phyloP scores from a whole-genome alignment of 2,329 filamentous ascomycete genomes.

The Alternaria metachromatica region DNA sequence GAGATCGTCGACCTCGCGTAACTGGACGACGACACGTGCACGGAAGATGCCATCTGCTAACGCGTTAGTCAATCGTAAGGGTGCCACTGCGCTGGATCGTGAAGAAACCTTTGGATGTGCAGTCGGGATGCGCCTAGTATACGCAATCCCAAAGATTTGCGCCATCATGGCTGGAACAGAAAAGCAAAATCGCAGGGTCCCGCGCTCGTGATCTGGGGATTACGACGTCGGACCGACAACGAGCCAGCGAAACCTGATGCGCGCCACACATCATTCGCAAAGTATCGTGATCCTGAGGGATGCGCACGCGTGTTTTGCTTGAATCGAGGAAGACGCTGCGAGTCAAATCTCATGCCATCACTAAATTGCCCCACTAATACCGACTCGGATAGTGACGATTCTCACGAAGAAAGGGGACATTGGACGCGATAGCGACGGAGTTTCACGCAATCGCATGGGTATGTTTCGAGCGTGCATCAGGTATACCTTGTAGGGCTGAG shows the following conservation, averaged over 20 bases:
- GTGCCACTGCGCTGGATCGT: background rate
- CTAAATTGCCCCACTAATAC: background rate
- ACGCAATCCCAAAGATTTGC: background rate
- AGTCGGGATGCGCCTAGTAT: background rate
- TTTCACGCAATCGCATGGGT: background rate
- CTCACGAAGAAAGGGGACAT: background rate
- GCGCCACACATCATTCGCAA: background rate
- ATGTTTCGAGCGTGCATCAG: slow-evolving; percentile 8
- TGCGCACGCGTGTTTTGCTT: background rate
- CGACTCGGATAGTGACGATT: background rate
- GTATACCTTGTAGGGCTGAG: slow-evolving; percentile 8
- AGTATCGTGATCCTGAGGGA: background rate
- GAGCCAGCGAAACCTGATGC: background rate
- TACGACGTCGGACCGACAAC: background rate
- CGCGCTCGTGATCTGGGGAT: background rate
- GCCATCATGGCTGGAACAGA: background rate
- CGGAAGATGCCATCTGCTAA: background rate
- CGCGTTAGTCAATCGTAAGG: background rate
- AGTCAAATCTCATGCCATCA: slow-evolving; percentile 1
- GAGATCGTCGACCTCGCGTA: background rate
- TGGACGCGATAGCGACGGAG: background rate
- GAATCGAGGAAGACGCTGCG: background rate
- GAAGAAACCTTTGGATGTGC: background rate
- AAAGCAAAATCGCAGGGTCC: background rate
- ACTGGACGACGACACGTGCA: background rate